These are phyloP conservation scores for Rutstroemia sp. DNA, from an alignment of 2,329 filamentous ascomycete species.

Conservation along the genomic window DNA sequence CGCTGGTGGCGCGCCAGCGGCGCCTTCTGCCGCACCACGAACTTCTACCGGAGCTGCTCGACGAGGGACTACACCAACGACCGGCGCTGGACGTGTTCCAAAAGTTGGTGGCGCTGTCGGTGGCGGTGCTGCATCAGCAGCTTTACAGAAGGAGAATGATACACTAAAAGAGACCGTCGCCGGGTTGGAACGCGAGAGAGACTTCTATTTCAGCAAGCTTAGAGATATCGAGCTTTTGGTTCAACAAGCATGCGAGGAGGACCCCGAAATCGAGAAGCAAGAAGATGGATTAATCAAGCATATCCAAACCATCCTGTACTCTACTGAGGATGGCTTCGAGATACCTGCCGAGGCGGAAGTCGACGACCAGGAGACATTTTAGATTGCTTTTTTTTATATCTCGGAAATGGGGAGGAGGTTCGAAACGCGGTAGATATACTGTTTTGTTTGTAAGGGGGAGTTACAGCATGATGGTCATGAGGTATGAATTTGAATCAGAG, in stretches of 20 bases:
- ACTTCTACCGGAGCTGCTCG: constrained; percentile 36
- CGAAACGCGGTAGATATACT: constrained; percentile 8
- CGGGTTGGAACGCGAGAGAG: constrained; percentile 88
- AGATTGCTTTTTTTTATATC: constrained; percentile 15
- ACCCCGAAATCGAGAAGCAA: constrained; percentile 89
- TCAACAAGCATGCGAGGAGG: constrained; percentile 86
- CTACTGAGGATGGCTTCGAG: constrained; percentile 88
- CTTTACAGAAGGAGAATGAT: constrained; percentile 75
- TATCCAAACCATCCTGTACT: constrained; percentile 95
- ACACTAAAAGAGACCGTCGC: constrained; percentile 92
- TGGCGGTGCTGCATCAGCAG: constrained; percentile 54
- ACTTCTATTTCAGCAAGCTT: constrained; percentile 99
- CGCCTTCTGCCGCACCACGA: constrained; percentile 41
- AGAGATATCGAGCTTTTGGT: constrained; percentile 93
- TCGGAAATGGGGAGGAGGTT: constrained; percentile 15
- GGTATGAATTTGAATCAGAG: constrained; percentile 18
- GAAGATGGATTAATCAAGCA: constrained; percentile 89
- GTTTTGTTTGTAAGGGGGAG: constrained; percentile 22
- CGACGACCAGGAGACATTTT: constrained; percentile 73
- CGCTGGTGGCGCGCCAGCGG: constrained; percentile 49
- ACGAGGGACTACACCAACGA: constrained; percentile 35
- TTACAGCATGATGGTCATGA: constrained; percentile 18
- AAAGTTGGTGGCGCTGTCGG: constrained; percentile 38
- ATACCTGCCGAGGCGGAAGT: constrained; percentile 68
- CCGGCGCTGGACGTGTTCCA: constrained; percentile 35